A percentile compares a stretch with the other conserved stretches of the same genome.
Evolutionary conservation across 164 flowering plant species (phyloP).

Genomic region (Protea cynaroides): DNA sequence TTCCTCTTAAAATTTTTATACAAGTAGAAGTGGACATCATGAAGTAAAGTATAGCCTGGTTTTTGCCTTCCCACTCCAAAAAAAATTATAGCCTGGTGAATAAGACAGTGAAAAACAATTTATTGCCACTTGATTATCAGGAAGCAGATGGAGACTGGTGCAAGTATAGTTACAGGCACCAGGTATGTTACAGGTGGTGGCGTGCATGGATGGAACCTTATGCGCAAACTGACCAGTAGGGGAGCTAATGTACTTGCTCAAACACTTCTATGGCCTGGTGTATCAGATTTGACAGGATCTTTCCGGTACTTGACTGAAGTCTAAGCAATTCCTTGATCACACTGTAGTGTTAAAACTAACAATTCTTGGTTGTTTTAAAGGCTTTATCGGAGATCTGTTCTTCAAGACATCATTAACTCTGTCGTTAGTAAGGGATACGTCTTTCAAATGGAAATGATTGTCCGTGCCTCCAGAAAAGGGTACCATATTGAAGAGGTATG

Average conservation of each 20-base stretch:
- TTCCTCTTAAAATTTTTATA: too few relatives aligned
- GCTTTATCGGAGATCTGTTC: conserved; percentile 75
- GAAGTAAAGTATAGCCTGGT: too few relatives aligned
- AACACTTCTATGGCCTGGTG: conserved; percentile 96
- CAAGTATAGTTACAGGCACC: conserved; percentile 94
- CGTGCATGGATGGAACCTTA: conserved; percentile 98
- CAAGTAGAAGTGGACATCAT: too few relatives aligned
- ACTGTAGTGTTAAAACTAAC: conserved; percentile 12
- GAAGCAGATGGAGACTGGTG: conserved; percentile 87
- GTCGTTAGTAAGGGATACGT: conserved; percentile 96
- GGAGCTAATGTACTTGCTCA: conserved; percentile 99
- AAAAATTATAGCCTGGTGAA: too few relatives aligned
- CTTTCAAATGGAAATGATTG: conserved; percentile 99
- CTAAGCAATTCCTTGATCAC: background rate
- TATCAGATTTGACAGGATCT: conserved; percentile 96
- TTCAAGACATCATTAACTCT: conserved; percentile 81
- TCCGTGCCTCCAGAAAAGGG: conserved; percentile 86
- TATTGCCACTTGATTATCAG: conserved; percentile 26
- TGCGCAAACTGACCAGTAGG: conserved; percentile 96
- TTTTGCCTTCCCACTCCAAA: too few relatives aligned
- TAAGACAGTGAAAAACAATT: too few relatives aligned
- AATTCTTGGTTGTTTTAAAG: conserved; percentile 30
- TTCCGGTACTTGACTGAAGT: conserved; percentile 49
- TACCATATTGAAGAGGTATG: conserved; percentile 93
- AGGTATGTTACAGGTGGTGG: conserved; percentile 96